Percentiles rank a stretch among this genome's conserved stretches.
phyloP scores from a whole-genome alignment of 495 filamentous ascomycete genomes.

The Penicillium pancosmium region DNA sequence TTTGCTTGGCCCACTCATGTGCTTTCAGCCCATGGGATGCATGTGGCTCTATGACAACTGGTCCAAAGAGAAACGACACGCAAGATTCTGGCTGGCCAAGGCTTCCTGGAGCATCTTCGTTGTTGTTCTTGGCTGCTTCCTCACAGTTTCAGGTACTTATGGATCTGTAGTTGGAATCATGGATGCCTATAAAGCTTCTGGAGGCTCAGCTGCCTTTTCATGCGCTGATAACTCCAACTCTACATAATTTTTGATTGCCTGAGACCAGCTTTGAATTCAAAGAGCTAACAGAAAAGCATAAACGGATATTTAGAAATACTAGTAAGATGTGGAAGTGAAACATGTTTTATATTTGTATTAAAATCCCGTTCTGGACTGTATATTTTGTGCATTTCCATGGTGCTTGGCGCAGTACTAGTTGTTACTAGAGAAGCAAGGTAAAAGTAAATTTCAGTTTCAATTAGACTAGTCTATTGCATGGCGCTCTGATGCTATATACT shows the following conservation, averaged over 20 bases:
- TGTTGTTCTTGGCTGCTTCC: slow-evolving; percentile 40
- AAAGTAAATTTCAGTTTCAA: too few relatives aligned
- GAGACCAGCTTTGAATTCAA: too few relatives aligned
- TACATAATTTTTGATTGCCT: slow-evolving; percentile 1
- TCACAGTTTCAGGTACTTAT: slow-evolving; percentile 62
- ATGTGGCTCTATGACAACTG: slow-evolving; percentile 53
- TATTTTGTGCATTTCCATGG: too few relatives aligned
- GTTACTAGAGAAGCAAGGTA: too few relatives aligned
- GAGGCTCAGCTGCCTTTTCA: slow-evolving; percentile 33
- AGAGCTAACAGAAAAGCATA: too few relatives aligned
- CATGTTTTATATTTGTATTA: too few relatives aligned
- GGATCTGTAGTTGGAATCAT: slow-evolving; percentile 58
- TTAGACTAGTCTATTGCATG: too few relatives aligned
- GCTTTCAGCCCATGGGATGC: slow-evolving; percentile 47
- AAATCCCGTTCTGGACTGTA: too few relatives aligned
- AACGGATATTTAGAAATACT: too few relatives aligned
- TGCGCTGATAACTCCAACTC: slow-evolving; percentile 43
- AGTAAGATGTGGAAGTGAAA: too few relatives aligned
- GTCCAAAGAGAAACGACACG: slow-evolving; percentile 41
- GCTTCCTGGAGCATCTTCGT: slow-evolving; percentile 32
- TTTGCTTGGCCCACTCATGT: slow-evolving; percentile 55
- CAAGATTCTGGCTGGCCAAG: background rate
- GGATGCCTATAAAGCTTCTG: slow-evolving; percentile 39
- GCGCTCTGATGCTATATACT: too few relatives aligned
- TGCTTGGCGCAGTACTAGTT: too few relatives aligned